Conservation (phyloP, 306 rosid species). For the Parietaria judaica region DNA sequence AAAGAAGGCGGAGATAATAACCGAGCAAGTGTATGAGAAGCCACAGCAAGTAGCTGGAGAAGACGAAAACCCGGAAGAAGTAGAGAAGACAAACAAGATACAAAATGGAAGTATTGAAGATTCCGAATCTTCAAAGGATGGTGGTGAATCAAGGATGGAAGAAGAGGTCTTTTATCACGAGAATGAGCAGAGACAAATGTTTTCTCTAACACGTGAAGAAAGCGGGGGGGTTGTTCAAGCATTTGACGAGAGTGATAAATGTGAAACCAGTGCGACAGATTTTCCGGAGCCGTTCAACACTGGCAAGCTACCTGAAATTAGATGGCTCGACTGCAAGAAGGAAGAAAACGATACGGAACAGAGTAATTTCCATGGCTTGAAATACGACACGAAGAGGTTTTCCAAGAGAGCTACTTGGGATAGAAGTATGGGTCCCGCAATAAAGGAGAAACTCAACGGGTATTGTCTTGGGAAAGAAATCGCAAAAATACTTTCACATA, state of each 20-base stretch:
- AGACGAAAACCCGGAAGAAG: constrained; percentile 21
- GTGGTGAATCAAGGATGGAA: constrained; percentile 27
- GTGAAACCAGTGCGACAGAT: constrained; percentile 28
- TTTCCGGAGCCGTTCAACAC: constrained; percentile 17
- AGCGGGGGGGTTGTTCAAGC: constrained; percentile 25
- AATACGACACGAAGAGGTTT: constrained; percentile 24
- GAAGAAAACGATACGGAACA: constrained; percentile 34
- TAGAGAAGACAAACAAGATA: constrained; percentile 16
- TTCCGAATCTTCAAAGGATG: constrained; percentile 20
- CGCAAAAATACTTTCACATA: constrained; percentile 26
- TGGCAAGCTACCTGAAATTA: constrained; percentile 19
- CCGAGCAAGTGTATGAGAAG: constrained; percentile 20
- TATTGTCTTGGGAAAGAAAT: constrained; percentile 27
- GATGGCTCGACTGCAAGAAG: constrained; percentile 25
- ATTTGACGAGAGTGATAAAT: constrained; percentile 23
- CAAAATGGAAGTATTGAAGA: constrained; percentile 17
- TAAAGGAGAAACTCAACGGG: constrained; percentile 21
- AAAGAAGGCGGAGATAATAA: constrained; percentile 15
- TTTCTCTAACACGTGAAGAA: constrained; percentile 22
- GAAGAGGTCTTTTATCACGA: constrained; percentile 29
- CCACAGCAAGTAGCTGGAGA: constrained; percentile 31
- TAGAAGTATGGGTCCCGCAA: not conserved
- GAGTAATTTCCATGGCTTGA: constrained; percentile 23
- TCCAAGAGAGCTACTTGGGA: constrained; percentile 23
- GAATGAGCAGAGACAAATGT: constrained; percentile 20